Evolutionary conservation across 768 basidiomycete species (phyloP).

Genomic region (Austroboletus eburneus): DNA sequence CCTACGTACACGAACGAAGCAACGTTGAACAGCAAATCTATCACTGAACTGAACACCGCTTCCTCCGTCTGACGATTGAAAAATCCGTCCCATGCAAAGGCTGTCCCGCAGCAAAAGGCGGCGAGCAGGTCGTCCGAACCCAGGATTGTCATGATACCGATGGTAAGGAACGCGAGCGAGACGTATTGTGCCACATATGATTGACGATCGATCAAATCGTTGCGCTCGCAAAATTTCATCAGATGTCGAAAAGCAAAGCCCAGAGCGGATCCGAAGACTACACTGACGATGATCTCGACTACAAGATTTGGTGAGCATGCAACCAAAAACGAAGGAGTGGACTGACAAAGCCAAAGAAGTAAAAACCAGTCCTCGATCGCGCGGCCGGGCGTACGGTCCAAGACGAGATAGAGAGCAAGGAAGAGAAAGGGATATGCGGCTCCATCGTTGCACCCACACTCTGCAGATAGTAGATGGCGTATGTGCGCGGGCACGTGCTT

Average conservation of each 20-base stretch:
- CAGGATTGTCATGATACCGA: constrained; percentile 79
- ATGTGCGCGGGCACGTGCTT: constrained; percentile 92
- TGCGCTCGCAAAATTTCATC: constrained; percentile 89
- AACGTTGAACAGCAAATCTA: constrained; percentile 93
- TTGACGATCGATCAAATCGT: constrained; percentile 86
- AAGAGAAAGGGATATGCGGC: constrained; percentile 95
- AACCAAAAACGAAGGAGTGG: not conserved
- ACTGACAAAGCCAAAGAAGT: constrained; percentile 79
- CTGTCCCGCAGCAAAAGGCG: constrained; percentile 91
- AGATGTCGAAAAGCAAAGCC: constrained; percentile 81
- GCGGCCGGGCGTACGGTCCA: constrained; percentile 54
- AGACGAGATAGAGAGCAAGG: constrained; percentile 80
- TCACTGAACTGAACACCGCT: constrained; percentile 91
- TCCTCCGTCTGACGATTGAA: constrained; percentile 94
- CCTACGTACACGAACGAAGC: constrained; percentile 95
- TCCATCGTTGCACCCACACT: constrained; percentile 94
- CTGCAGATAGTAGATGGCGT: constrained; percentile 59
- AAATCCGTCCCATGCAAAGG: constrained; percentile 96
- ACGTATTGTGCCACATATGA: constrained; percentile 94
- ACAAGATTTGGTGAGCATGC: constrained; percentile 9
- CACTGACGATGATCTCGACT: constrained; percentile 79
- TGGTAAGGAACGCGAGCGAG: constrained; percentile 76
- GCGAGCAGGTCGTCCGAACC: constrained; percentile 94
- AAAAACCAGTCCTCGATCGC: constrained; percentile 89
- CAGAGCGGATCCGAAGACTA: constrained; percentile 67